These are phyloP conservation scores for Sphagnum fallax DNA, from an alignment of 228 moss, liverwort and hornwort species.

Conservation along the genomic window DNA sequence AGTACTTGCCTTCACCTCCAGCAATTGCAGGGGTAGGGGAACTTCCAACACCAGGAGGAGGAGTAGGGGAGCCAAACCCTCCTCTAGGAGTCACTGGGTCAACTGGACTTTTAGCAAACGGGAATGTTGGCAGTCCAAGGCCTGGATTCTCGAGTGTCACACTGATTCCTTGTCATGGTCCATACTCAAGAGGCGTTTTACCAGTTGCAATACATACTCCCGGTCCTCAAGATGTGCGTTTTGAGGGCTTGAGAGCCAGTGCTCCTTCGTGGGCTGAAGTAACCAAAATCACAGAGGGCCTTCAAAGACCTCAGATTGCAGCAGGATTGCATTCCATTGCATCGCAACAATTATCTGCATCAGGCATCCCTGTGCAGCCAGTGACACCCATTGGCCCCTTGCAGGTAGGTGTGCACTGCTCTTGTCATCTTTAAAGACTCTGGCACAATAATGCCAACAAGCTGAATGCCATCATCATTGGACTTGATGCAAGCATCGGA, in stretches of 20 bases:
- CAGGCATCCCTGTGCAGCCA: slow-evolving; percentile 67
- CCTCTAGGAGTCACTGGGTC: slow-evolving; percentile 70
- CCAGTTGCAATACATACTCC: slow-evolving; percentile 75
- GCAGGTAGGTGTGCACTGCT: slow-evolving; percentile 42
- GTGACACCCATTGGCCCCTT: slow-evolving; percentile 64
- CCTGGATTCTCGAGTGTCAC: slow-evolving; percentile 79
- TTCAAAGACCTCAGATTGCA: slow-evolving; percentile 61
- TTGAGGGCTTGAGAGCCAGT: slow-evolving; percentile 78
- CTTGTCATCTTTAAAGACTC: no score
- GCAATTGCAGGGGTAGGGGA: slow-evolving; percentile 53
- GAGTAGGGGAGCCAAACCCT: slow-evolving; percentile 74
- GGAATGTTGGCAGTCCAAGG: slow-evolving; percentile 44
- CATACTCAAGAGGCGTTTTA: slow-evolving; percentile 84
- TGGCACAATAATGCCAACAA: no score
- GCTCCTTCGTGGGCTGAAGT: slow-evolving; percentile 93
- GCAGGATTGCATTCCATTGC: slow-evolving; percentile 64
- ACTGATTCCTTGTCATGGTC: slow-evolving; percentile 71
- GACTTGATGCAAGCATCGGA: no score
- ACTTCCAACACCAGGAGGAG: slow-evolving; percentile 27
- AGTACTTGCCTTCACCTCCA: slow-evolving; percentile 65
- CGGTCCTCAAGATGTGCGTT: slow-evolving; percentile 75
- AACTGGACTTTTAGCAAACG: slow-evolving; percentile 43
- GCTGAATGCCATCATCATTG: no score
- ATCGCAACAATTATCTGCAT: slow-evolving; percentile 69
- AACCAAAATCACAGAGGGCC: slow-evolving; percentile 72